Base-by-base conservation (phyloP, 768 basidiomycete genomes). In the Boletellus sp. region DNA sequence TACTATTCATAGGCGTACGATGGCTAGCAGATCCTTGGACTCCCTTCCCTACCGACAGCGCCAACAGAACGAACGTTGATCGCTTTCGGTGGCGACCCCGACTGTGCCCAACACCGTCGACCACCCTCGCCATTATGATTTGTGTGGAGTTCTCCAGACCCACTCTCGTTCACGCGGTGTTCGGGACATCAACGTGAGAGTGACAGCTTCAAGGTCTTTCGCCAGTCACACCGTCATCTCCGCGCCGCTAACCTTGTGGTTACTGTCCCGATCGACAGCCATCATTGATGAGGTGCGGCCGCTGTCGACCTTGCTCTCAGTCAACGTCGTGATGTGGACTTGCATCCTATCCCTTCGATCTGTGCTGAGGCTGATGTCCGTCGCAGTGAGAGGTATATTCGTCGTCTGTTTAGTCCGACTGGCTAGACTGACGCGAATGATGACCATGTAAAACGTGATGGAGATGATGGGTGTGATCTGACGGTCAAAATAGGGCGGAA, bases 401-500 rank as follows among this genome's bases (percentile, higher is more conserved):
- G 32, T n/a, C 7, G 10, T 6, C 22, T 43, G 48, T 23, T 16
- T 38, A 2, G 32, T 28, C 43, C 39, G 50, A 32, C 34, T 44
- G 17, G 50, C 40, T 28, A 66, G 15, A 0, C 66, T 70, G 34
- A 72, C 59, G 28, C 72, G 74, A 20, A 74, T 63, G 32, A 73
- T 72, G 39, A 74, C 68, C 71, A 74, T 69, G 55, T 71, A 72
- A 58, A 73, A 74, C 4, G 69, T 67, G 59, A 75, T 74, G 6
- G 67, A 70, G 45, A 73, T 73, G 47, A 73, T 69, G 16, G 70
- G 73, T 8, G 63, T 65, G 39, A 69, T 57, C 72, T 72, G 23
- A 28, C n/a, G 39, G n/a, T 33, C 13, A 26, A n/a, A 28, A 28
- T 11, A 28, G 9, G 11, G 28, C 9, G 3, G 3, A 33, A 23